Evolutionary conservation across 2,329 filamentous ascomycete genomes (phyloP), one percentile per base, ranked within the genome.

Genomic region (Chaetothyriales sp.): DNA sequence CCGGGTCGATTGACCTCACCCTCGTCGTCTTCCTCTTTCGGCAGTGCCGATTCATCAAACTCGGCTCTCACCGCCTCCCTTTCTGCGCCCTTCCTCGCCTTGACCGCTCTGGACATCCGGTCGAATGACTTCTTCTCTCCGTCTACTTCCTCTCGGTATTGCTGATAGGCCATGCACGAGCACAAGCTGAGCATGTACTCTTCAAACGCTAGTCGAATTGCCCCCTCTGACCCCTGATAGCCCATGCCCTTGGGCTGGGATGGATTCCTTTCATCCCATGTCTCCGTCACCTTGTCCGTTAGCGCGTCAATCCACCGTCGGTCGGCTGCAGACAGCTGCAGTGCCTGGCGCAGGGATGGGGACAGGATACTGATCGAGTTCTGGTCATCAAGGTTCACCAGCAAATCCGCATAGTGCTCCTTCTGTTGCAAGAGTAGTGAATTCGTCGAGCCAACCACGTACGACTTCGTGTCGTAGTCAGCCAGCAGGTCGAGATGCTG

Each of bases 371-470:
- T 90, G 60, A 97, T 82, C 2, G 80, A 85, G 59, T 85, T 56
- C 8, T 56, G 53, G 33, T 57, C 80, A 66, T 98, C 92, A 18
- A 98, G 81, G 71, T 98, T 95, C 65, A 98, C 89, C 54, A 98
- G 76, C 37, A 97, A 88, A 64, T 98, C 92, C 66, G 89, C 94
- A 67, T 98, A 97, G 45, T 89, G 82, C 65, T 98, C 90, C 66
- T 83, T 94, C 66, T 98, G 92, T 63, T 95, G 89, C 9, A 98
- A 73, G 33, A 98, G 76, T 20, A 98, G 75, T 5, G 89, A 94
- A 67, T 98, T 98, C 40, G 92, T 98, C 59, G 89, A 95, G 57
- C 92, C 92, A 52, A 98, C 89, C 50, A 98, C 85, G 63, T 97
- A 98, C 1, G 90, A 95, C 70, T 95, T 97, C 18, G 92, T 97